Evolutionary conservation across 2,329 filamentous ascomycete species (phyloP).

Genomic region (Helminthosporium solani): DNA sequence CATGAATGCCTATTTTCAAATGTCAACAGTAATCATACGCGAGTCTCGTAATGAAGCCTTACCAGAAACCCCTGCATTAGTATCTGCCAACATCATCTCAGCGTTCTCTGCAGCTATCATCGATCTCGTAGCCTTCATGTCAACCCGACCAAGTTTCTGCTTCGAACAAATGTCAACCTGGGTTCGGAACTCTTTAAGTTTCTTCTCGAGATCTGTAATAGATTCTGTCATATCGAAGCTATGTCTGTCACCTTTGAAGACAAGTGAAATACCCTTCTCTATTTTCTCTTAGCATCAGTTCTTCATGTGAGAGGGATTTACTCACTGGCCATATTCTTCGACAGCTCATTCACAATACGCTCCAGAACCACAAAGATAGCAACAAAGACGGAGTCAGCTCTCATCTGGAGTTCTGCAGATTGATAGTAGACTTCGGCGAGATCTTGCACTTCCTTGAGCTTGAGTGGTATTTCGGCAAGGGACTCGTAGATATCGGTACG

Average conservation of each 20-base stretch:
- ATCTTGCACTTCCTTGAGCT: background rate
- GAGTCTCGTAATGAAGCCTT: background rate
- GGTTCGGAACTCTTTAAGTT: background rate
- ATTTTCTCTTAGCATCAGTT: background rate
- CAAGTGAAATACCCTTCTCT: background rate
- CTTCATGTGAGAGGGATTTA: background rate
- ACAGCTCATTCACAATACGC: slow-evolving; percentile 1
- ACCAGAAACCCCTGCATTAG: background rate
- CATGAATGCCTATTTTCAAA: background rate
- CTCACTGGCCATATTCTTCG: slow-evolving; percentile 1
- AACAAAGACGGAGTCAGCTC: background rate
- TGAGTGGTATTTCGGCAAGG: background rate
- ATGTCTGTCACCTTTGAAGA: slow-evolving; percentile 1
- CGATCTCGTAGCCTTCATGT: background rate
- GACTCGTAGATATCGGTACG: slow-evolving; percentile 1
- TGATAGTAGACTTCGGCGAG: background rate
- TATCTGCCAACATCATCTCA: background rate
- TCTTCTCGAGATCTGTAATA: background rate
- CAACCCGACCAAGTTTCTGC: background rate
- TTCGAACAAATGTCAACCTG: background rate
- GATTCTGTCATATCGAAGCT: slow-evolving; percentile 1
- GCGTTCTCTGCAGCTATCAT: background rate
- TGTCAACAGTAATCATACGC: background rate
- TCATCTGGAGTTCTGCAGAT: background rate
- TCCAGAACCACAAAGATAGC: background rate